Conservation (phyloP, 208 protist species). For the Acanthamoeba healyi region DNA sequence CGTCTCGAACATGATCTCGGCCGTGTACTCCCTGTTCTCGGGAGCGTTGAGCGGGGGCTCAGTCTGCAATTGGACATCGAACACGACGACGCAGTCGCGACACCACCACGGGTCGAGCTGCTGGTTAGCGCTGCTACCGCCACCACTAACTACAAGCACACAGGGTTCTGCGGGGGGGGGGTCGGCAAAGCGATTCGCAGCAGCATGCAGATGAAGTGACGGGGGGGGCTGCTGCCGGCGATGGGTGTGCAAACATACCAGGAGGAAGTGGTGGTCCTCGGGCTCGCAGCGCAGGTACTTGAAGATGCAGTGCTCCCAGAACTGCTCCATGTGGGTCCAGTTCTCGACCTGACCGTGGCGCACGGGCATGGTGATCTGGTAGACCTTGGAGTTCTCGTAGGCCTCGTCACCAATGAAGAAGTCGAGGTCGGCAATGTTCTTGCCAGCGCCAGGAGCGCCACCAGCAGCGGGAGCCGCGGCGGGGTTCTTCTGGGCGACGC, state of each 20-base stretch:
- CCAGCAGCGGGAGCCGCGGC: not conserved
- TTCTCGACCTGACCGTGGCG: conserved; percentile 95
- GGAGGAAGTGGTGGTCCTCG: conserved; percentile 97
- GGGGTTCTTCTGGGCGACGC: conserved; percentile 18
- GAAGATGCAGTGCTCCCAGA: conserved; percentile 98
- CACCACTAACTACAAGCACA: no score
- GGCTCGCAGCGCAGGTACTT: conserved; percentile 98
- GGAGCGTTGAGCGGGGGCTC: conserved; percentile 98
- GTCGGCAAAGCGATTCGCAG: no score
- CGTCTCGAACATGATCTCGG: conserved; percentile 99
- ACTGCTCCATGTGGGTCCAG: conserved; percentile 98
- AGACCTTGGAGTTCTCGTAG: conserved; percentile 83
- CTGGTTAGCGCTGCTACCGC: no score
- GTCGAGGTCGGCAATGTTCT: conserved; percentile 88
- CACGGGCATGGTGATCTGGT: conserved; percentile 92
- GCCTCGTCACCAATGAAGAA: conserved; percentile 97
- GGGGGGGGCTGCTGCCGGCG: no score
- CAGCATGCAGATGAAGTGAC: no score
- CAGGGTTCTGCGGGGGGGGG: no score
- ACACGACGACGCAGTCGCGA: no score
- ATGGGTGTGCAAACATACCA: conserved; percentile 91
- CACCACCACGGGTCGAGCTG: no score
- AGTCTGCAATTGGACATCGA: conserved; percentile 89
- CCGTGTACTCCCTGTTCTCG: conserved; percentile 97
- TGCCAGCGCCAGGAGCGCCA: not conserved